A percentile compares a stretch with the other conserved stretches of the same genome.
These are phyloP conservation scores for Mallotus japonicus DNA, from an alignment of 441 rosid genomes.

Conservation along the genomic window DNA sequence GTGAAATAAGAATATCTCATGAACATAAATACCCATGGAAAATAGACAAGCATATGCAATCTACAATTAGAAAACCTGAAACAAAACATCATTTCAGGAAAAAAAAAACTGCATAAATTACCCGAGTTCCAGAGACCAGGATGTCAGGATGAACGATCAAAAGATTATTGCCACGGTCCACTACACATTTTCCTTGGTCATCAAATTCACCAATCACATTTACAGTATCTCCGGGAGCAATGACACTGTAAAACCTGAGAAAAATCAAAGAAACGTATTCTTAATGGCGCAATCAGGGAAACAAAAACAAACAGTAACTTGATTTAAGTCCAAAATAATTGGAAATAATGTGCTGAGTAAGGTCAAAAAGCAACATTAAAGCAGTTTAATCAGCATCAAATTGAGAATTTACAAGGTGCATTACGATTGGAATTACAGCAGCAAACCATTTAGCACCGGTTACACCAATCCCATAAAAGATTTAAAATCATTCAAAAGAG, in stretches of 20 bases:
- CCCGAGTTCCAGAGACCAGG: slow-evolving; percentile 94
- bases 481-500: not conserved
- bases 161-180: slow-evolving; percentile 62
- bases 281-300: slow-evolving; percentile 8
- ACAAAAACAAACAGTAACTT: not conserved
- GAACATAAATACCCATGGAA: not conserved
- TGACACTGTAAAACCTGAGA: slow-evolving; percentile 74
- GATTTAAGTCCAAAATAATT: not conserved
- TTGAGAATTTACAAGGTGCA: not conserved
- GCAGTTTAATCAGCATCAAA: not conserved
- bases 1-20: slow-evolving; percentile 14
- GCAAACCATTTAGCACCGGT: not conserved
- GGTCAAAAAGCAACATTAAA: not conserved
- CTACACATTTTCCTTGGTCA: slow-evolving; percentile 72
- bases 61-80: not conserved
- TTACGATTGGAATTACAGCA: not conserved
- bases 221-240: slow-evolving; percentile 95
- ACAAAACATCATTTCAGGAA: not conserved
- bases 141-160: slow-evolving; percentile 87
- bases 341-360: not conserved
- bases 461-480: slow-evolving; percentile 1
- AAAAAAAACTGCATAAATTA: slow-evolving; percentile 23
- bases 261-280: slow-evolving; percentile 21
- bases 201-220: slow-evolving; percentile 89
- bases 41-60: slow-evolving; percentile 11